These are phyloP conservation scores for Aspergillus mulundensis DNA, from an alignment of 495 filamentous ascomycete genomes.

Conservation along the genomic window DNA sequence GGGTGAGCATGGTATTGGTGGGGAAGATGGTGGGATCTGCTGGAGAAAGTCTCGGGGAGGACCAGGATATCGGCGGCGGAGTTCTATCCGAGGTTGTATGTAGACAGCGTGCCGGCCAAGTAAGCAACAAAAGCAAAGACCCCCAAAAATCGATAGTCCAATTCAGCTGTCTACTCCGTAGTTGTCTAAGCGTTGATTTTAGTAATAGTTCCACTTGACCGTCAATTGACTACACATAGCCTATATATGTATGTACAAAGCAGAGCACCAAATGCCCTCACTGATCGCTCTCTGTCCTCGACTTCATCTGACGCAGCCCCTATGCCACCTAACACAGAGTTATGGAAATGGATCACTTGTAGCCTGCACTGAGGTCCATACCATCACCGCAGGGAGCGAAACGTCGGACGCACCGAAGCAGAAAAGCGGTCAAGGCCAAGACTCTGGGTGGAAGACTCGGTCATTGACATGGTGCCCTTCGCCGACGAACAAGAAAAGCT, in stretches of 20 bases:
- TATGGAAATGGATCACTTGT: conserved; percentile 3
- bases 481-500: conserved; percentile 27
- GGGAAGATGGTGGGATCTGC: background rate
- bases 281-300: background rate
- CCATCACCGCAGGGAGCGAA: background rate
- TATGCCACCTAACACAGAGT: background rate
- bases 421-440: background rate
- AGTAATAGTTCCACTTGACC: conserved; percentile 5
- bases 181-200: no score
- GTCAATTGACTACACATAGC: conserved; percentile 21
- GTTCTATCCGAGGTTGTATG: conserved; percentile 1
- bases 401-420: background rate
- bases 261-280: conserved; percentile 10
- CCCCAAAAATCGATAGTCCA: no score
- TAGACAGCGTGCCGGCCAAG: background rate
- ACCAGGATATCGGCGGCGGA: background rate
- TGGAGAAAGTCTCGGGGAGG: background rate
- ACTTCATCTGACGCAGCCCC: background rate
- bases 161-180: no score
- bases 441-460: background rate
- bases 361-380: conserved; percentile 7
- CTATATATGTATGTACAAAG: conserved; percentile 26
- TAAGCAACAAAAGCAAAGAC: no score
- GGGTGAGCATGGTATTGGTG: conserved; percentile 7
- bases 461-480: conserved; percentile 4